phyloP scores from a whole-genome alignment of 148 eudicot genomes.

The Silene latifolia region DNA sequence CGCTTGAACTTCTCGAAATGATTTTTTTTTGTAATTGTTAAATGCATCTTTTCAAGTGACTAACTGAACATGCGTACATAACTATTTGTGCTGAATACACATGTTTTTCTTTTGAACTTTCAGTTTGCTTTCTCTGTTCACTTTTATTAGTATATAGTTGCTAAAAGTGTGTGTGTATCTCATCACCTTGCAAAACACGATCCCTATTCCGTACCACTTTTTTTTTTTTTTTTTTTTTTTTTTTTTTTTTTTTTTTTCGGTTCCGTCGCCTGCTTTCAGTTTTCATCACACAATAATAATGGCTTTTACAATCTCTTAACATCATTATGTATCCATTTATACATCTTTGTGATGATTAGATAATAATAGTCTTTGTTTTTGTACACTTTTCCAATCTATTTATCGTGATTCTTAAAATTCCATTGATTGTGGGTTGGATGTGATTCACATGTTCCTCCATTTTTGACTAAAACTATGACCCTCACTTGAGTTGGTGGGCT shows the following conservation, averaged over 20 bases:
- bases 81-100: no score
- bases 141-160: not conserved
- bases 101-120: not conserved
- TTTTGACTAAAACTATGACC: conserved; percentile 1
- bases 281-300: no score
- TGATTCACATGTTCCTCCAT: conserved; percentile 1
- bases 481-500: no score
- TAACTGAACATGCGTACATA: no score
- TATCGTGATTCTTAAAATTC: not conserved
- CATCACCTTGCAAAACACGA: not conserved
- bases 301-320: not conserved
- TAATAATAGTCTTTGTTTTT: not conserved
- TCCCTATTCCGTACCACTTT: not conserved
- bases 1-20: not conserved
- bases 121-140: not conserved
- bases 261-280: not conserved
- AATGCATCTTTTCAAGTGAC: no score
- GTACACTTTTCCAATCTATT: not conserved
- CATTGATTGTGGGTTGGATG: conserved; percentile 3
- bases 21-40: not conserved
- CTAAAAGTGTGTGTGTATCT: not conserved
- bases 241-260: no score
- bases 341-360: no score
- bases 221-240: no score
- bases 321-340: no score